phyloP scores from a whole-genome alignment of 495 filamentous ascomycete species.

The Tuber umbilicatum region DNA sequence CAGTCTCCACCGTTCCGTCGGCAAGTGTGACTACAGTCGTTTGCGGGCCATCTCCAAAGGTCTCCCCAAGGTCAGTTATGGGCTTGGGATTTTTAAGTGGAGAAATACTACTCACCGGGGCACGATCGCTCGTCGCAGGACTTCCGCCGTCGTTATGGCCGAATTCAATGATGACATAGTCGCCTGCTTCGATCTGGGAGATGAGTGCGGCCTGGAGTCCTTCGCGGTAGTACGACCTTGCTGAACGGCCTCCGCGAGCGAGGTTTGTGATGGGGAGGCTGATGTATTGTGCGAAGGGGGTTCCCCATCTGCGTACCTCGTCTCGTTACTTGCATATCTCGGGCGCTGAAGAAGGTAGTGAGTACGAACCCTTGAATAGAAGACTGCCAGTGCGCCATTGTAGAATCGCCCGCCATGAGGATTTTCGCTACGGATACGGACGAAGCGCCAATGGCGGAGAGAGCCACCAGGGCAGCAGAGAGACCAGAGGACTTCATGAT shows the following conservation, averaged over 20 bases:
- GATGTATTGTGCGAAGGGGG: conserved; percentile 38
- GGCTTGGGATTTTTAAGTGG: not conserved
- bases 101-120: conserved; percentile 9
- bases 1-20: conserved; percentile 33
- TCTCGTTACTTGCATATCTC: not conserved
- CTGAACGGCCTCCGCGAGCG: conserved; percentile 47
- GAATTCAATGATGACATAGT: conserved; percentile 51
- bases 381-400: conserved; percentile 30
- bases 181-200: conserved; percentile 42
- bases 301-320: conserved; percentile 30
- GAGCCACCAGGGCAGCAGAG: not conserved
- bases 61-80: conserved; percentile 12
- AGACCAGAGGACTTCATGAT: not conserved
- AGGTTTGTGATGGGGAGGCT: conserved; percentile 43
- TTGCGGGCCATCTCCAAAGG: conserved; percentile 19
- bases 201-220: conserved; percentile 46
- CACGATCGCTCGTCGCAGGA: conserved; percentile 44
- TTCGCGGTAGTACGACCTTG: conserved; percentile 47
- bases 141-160: conserved; percentile 53
- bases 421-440: conserved; percentile 23
- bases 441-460: not conserved
- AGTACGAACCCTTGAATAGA: conserved; percentile 28
- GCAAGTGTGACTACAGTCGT: conserved; percentile 29
- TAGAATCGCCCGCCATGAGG: conserved; percentile 39
- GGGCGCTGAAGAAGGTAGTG: not conserved